Base-by-base conservation (phyloP, 202 grass and related monocot species). In the Saccharum hybrid region DNA sequence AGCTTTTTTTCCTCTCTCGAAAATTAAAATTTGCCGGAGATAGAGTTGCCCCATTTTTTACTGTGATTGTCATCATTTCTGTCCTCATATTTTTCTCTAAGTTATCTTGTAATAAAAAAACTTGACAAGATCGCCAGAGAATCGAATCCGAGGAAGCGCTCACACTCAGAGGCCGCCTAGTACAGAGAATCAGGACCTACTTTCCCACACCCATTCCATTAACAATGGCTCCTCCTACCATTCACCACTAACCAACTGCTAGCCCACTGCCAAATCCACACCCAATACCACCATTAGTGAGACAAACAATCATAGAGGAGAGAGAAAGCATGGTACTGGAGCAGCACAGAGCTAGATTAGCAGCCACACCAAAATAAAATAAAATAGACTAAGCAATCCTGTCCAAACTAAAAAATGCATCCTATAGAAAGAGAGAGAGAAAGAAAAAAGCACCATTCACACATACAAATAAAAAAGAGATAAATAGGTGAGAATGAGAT, bases 241-340 rank as follows among this genome's bases (percentile, higher is more conserved):
- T 69, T 62, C 62, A 82, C 62, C 28, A 63, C 39, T 75, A 62
- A 52, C 31, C 72, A 65, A 71, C 33, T 18, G 79, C 16, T 84
- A 72, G 86, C 15, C 15, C 36, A 48, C 22, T 71, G 64, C 43
- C 18, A 75, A 83, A 84, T 56, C 54, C 64, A 84, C 74, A 45
- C 14, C 67, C 42, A 43, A 78, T 41, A 57, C 23, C 67, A 43
- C 21, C 64, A 71, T 84, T 21, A 65, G 33, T 9, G 68, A 79
- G 62, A 83, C 63, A 83, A 19, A 42, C 67, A 84, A 90, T 87
- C 85, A 87, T 81, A 84, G 76, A 84, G 11, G 84, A 90, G 76
- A 86, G 88, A 90, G 84, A 90, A 87, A 81, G 15, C 15, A 43
- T 3, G 7, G 57, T 31, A 23, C 26, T 18, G 30, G 31, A 56